Evolutionary conservation across 1,139 yeast genomes (phyloP).

Genomic region (Candida buenavistaensis): DNA sequence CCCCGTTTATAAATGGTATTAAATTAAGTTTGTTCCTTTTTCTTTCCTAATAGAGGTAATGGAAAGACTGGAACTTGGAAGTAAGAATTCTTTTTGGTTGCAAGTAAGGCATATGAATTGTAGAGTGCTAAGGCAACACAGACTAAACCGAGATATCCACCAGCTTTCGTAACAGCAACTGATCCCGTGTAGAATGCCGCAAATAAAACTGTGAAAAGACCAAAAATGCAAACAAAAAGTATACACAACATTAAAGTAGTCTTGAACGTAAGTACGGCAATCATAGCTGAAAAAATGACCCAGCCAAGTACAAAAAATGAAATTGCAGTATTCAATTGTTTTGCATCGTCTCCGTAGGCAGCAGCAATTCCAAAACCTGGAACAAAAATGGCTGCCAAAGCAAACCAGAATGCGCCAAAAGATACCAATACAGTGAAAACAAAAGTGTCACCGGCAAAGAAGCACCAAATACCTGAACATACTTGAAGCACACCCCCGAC

Average conservation of each 20-base stretch:
- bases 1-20: too few species aligned
- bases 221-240: slow-evolving; percentile 33
- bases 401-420: slow-evolving; percentile 47
- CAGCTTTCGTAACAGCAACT: slow-evolving; percentile 33
- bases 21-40: neutral
- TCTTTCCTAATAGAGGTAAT: slow-evolving; percentile 10
- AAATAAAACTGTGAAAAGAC: slow-evolving; percentile 43
- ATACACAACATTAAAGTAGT: slow-evolving; percentile 42
- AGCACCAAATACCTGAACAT: slow-evolving; percentile 55
- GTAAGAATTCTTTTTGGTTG: slow-evolving; percentile 32
- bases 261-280: slow-evolving; percentile 41
- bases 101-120: slow-evolving; percentile 36
- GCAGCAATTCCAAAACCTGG: slow-evolving; percentile 51
- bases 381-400: slow-evolving; percentile 37
- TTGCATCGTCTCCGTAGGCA: slow-evolving; percentile 47
- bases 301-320: slow-evolving; percentile 46
- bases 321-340: slow-evolving; percentile 31
- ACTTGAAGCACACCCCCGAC: slow-evolving; percentile 51
- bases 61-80: slow-evolving; percentile 24
- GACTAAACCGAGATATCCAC: slow-evolving; percentile 46
- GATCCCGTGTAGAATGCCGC: slow-evolving; percentile 38
- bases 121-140: slow-evolving; percentile 45
- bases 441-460: slow-evolving; percentile 40
- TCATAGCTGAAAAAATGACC: slow-evolving; percentile 43
- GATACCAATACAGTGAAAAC: slow-evolving; percentile 44